phyloP scores from a whole-genome alignment of 2,329 filamentous ascomycete species.

The Beauveria brongniartii region DNA sequence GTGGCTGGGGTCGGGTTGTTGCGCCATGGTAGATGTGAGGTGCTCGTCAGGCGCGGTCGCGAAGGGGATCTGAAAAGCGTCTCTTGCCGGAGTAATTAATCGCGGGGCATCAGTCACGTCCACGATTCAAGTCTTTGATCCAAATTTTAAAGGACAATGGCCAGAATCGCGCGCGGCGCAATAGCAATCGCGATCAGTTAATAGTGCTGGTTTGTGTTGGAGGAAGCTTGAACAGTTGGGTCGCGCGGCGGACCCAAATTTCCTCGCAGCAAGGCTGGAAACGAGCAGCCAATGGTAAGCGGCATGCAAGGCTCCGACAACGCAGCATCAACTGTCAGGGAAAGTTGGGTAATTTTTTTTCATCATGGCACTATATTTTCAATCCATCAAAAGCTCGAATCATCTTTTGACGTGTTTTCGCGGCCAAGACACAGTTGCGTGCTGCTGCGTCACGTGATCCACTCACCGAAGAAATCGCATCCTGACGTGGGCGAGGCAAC shows the following conservation, averaged over 20 bases:
- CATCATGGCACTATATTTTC: neutral
- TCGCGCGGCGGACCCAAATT: conserved; percentile 23
- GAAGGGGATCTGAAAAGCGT: neutral
- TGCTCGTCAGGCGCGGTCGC: conserved; percentile 5
- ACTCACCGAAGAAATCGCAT: neutral
- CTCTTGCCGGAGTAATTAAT: neutral
- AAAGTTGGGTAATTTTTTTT: neutral
- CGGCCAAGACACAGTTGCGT: neutral
- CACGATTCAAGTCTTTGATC: neutral
- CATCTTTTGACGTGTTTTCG: too few relatives aligned
- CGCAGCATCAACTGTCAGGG: neutral
- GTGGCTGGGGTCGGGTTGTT: conserved; percentile 31
- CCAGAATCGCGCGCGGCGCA: conserved; percentile 4
- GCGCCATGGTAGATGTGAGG: conserved; percentile 24
- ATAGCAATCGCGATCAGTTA: neutral
- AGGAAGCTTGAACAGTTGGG: conserved; percentile 12
- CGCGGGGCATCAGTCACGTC: neutral
- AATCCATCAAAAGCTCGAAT: too few relatives aligned
- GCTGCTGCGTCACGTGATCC: neutral
- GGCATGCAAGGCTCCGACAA: conserved; percentile 18
- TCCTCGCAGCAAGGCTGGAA: conserved; percentile 29
- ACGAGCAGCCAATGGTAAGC: neutral
- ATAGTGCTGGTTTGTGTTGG: conserved; percentile 13
- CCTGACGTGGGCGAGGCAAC: neutral
- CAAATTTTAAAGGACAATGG: neutral